Base-by-base conservation (phyloP, 2,329 filamentous ascomycete genomes). In the Alternaria tenuissima region DNA sequence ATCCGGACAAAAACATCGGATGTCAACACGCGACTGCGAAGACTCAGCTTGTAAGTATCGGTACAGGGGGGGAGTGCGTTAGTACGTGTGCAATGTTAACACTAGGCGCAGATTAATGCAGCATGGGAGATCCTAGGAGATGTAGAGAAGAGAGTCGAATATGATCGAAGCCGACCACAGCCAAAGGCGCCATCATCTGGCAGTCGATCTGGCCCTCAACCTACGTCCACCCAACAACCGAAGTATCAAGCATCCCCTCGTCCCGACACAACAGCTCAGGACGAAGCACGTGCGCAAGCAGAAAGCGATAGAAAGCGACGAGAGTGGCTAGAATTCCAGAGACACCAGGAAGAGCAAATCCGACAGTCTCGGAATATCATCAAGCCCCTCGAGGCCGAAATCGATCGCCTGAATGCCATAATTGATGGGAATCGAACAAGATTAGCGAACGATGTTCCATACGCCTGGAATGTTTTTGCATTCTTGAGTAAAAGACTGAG, bases 101-200 rank as follows among this genome's bases (percentile, higher is more conserved):
- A n/a, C 22, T 1, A 14, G 8, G 16, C 4, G 38, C 26, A 59
- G 57, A 55, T 59, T 22, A 59, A 59, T 30, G 57, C 28, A 28
- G 57, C 57, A 9, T 59, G 57, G 51, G 57, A 59, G 43, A 46
- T 55, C 3, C 52, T 59, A 12, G 22, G 44, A 12, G 57, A 60
- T 32, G n/a, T 7, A 22, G 1, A 16, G 0, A 55, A 24, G 30
- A 44, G 52, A 30, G 22, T n/a, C 16, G 38, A 44, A 20, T 60
- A 60, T 20, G 57, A 60, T 32, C 28, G 24, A 7, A 49, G 5
- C 12, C 51, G 55, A 6, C 41, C 12, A 30, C 38, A 43, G 16
- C 39, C 8, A 22, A 46, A 22, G 5, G 18, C 41, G 5, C 52
- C 41, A 3, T 52, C 14, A 30, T 26, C 39, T 16, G 18, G 38